Base-by-base conservation (phyloP, 768 basidiomycete species). In the Daedaleopsis sinensis region DNA sequence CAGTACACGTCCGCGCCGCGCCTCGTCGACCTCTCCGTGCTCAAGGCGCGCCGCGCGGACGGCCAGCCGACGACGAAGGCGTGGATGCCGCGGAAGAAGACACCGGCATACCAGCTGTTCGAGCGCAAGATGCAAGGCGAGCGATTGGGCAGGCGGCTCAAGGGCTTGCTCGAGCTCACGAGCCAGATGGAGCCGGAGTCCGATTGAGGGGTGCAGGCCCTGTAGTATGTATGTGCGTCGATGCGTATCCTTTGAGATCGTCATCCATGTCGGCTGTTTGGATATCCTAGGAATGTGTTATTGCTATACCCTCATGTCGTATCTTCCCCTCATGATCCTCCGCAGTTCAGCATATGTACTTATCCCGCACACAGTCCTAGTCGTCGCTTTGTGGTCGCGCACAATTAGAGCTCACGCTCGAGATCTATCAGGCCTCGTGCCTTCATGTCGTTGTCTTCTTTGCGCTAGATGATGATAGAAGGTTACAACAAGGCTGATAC, bases 51-150 rank as follows among this genome's bases (percentile, higher is more conserved):
- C 69, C 75, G 85, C 23, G 75, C 75, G 46, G 80, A 85, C 63
- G 75, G 76, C 32, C 81, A 81, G 49, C 77, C 77, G 39, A 70
- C 73, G 58, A 54, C 80, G 79, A 38, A 82, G 81, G 65, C 81
- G 82, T 96, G 95, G 95, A 76, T 90, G 71, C 90, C 91, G 32
- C 85, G 82, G 78, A 92, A 89, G 79, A 83, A 86, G 69, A 88
- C 82, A 57, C 94, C 95, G 16, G 89, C 89, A 27, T 84, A 91
- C 64, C 94, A 95, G 70, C 80, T 97, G 11, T 77, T 81, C 77
- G 88, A 93, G 71, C 80, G 89, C 61, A 89, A 87, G 75, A 74
- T 84, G 79, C 86, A 93, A 74, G 92, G 84, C 9, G 91, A 92
- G 73, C 80, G 81, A 58, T 70, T 96, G 69, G 85, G 84, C 62